Percentiles rank a stretch among this genome's conserved stretches.
Evolutionary conservation across 2,329 filamentous ascomycete species (phyloP).

Genomic region (Aspergillus sp.): DNA sequence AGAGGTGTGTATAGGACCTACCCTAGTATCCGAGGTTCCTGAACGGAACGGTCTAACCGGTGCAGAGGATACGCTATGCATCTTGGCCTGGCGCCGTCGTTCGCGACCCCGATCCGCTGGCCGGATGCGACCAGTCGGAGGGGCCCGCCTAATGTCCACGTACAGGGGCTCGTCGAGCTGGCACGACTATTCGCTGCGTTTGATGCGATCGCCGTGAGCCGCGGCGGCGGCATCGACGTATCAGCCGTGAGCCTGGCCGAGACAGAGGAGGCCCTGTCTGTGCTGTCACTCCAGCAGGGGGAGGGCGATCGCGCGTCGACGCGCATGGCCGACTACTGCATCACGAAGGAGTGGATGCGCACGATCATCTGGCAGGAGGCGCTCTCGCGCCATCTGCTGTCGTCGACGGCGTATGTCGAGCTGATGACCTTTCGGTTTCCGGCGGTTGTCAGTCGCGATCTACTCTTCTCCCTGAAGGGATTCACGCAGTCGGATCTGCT

Average conservation of each 20-base stretch:
- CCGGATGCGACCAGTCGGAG: constrained; percentile 1
- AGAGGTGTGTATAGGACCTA: constrained; percentile 26
- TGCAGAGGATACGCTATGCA: constrained; percentile 31
- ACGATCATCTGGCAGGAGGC: constrained; percentile 33
- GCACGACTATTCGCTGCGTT: constrained; percentile 26
- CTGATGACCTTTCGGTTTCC: constrained; percentile 29
- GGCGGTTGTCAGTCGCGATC: constrained; percentile 22
- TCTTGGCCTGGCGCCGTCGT: constrained; percentile 27
- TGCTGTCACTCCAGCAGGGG: constrained; percentile 11
- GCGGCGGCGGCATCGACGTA: not conserved
- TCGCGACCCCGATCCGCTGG: constrained; percentile 13
- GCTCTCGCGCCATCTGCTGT: constrained; percentile 23
- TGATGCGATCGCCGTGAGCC: constrained; percentile 16
- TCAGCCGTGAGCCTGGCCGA: constrained; percentile 13
- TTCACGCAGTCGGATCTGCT: constrained; percentile 27
- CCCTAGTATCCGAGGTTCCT: not conserved
- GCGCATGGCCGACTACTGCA: constrained; percentile 27
- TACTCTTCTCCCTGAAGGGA: constrained; percentile 22
- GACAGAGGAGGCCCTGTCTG: constrained; percentile 21
- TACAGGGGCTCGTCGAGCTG: constrained; percentile 24
- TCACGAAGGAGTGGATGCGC: constrained; percentile 33
- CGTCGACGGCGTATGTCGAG: constrained; percentile 19
- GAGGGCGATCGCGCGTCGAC: constrained; percentile 15
- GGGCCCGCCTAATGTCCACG: constrained; percentile 14
- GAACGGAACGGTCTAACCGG: not conserved